Conservation (phyloP, 805 yeast genomes). For the Myxozyma kluyveri region DNA sequence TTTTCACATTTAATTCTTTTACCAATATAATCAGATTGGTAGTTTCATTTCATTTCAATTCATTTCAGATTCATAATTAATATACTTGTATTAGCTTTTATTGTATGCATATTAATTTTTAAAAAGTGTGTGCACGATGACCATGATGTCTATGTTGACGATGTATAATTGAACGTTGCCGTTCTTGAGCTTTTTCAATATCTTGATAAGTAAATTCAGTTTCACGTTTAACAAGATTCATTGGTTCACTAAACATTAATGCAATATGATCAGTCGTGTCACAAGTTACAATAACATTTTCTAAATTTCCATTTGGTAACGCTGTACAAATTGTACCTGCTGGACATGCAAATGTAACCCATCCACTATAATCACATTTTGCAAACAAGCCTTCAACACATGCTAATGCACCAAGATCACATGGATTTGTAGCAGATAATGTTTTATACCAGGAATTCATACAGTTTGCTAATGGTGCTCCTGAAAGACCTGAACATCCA, state of each 20-base stretch:
- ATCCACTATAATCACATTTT: conserved; percentile 54
- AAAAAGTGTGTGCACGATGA: conserved; percentile 1
- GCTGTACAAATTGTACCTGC: conserved; percentile 64
- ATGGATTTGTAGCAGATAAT: conserved; percentile 8
- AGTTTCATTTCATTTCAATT: too few relatives aligned
- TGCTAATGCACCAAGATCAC: conserved; percentile 49
- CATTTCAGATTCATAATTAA: too few relatives aligned
- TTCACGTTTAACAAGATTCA: too few relatives aligned
- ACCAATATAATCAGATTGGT: too few relatives aligned
- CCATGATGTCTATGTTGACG: conserved; percentile 14
- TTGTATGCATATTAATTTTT: not conserved
- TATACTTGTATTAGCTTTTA: too few relatives aligned
- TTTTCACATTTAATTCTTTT: not conserved
- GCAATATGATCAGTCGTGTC: conserved; percentile 23
- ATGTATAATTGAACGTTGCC: not conserved
- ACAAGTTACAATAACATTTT: conserved; percentile 17
- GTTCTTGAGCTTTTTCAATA: conserved; percentile 1
- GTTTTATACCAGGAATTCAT: conserved; percentile 14
- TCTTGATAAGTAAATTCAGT: too few relatives aligned
- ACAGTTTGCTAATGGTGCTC: conserved; percentile 19
- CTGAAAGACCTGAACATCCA: conserved; percentile 22
- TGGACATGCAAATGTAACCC: conserved; percentile 61
- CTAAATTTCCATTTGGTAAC: conserved; percentile 36
- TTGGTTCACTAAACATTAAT: conserved; percentile 6
- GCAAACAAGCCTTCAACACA: conserved; percentile 55